Evolutionary conservation across 2,329 filamentous ascomycete species (phyloP).

Genomic region (Pseudogymnoascus sp.): DNA sequence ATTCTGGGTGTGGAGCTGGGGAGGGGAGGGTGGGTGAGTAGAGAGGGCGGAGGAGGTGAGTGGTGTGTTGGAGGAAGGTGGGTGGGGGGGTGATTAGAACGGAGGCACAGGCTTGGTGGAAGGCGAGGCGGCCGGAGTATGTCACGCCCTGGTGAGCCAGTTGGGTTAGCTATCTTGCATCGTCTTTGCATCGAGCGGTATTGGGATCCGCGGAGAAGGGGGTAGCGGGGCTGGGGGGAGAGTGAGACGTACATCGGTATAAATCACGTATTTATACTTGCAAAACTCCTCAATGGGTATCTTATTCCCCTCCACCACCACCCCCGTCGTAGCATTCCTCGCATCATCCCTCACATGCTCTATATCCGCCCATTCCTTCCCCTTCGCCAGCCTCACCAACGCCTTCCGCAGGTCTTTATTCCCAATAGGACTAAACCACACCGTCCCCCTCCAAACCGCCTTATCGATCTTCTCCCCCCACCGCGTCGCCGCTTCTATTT

Average conservation of each 20-base stretch:
- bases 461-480: constrained; percentile 33
- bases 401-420: constrained; percentile 23
- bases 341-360: constrained; percentile 30
- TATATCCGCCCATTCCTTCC: constrained; percentile 42
- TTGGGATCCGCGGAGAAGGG: too few relatives aligned
- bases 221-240: too few relatives aligned
- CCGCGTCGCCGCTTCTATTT: constrained; percentile 29
- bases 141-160: constrained; percentile 39
- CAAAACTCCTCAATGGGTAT: constrained; percentile 45
- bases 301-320: constrained; percentile 35
- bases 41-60: constrained; percentile 40
- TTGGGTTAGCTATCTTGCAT: not conserved
- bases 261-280: constrained; percentile 42
- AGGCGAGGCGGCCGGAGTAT: constrained; percentile 45
- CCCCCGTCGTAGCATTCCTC: constrained; percentile 18
- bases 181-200: too few relatives aligned
- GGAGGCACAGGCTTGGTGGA: constrained; percentile 43
- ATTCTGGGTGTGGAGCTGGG: constrained; percentile 19
- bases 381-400: constrained; percentile 21
- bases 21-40: constrained; percentile 31
- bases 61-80: constrained; percentile 43
- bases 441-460: constrained; percentile 46
- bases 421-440: constrained; percentile 36
- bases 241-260: constrained; percentile 38
- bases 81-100: constrained; percentile 42